These are phyloP conservation scores for Irpex rosettiformis DNA, from an alignment of 1,284 basidiomycete species.

Conservation along the genomic window DNA sequence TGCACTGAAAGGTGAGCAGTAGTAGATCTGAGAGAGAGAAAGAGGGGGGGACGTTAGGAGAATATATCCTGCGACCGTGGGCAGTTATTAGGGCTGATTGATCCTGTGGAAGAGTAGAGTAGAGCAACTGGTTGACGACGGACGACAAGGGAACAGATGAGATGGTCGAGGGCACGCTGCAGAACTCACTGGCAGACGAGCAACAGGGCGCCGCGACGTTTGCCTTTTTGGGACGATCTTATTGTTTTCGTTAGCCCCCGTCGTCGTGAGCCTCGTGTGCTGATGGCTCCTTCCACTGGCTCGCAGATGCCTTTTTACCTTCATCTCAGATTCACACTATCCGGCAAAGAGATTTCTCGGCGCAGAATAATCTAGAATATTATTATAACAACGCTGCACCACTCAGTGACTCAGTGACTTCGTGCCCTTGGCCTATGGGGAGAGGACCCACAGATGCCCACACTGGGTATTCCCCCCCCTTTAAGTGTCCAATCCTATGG, in stretches of 20 bases:
- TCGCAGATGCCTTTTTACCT: not conserved
- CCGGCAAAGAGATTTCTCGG: not conserved
- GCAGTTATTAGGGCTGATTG: not conserved
- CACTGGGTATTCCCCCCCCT: too few relatives aligned
- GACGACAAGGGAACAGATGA: constrained; percentile 21
- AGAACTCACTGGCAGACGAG: constrained; percentile 15
- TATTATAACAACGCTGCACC: too few relatives aligned
- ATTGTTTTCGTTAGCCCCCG: constrained; percentile 24
- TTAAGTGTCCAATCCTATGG: too few relatives aligned
- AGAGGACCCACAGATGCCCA: too few relatives aligned
- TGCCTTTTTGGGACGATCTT: constrained; percentile 19
- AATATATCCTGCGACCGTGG: not conserved
- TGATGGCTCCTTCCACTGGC: constrained; percentile 1
- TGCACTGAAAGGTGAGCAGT: not conserved
- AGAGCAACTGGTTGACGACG: constrained; percentile 13
- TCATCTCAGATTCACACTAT: not conserved
- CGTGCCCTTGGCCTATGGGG: too few relatives aligned
- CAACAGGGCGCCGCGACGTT: constrained; percentile 9
- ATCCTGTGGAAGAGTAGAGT: constrained; percentile 1
- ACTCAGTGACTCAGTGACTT: too few relatives aligned
- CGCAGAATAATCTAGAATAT: not conserved
- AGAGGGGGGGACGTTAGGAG: not conserved
- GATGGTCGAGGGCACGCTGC: constrained; percentile 5
- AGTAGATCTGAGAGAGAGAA: not conserved
- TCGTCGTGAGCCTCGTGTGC: constrained; percentile 22